Base-by-base conservation (phyloP, 2,329 filamentous ascomycete species). In the Alternaria sp. region DNA sequence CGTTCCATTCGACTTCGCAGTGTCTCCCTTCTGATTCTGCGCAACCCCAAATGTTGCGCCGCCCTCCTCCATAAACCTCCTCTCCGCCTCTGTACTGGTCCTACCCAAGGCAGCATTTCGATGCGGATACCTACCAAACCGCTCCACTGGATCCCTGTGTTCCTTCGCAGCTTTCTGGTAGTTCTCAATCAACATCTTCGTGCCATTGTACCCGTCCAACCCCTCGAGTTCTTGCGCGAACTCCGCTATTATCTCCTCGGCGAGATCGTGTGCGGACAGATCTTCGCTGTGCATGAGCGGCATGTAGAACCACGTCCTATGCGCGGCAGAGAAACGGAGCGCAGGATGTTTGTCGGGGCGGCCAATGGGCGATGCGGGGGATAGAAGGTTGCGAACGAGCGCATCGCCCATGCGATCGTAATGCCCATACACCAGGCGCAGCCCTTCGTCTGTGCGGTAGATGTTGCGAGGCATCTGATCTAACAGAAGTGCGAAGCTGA, bases 401-500 rank as follows among this genome's bases (percentile, higher is more conserved):
- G 83, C 78, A n/a, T 77, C 77, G 0, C 85, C 82, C 3, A 90
- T 77, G 7, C 82, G 83, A 67, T 90, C 88, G 66, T 88, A 90
- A 67, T 86, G 82, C 1, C 62, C 77, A 70, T 89, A 90, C 4
- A 86, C 81, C 3, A 85, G 65, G 0, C 81, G 74, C 23, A 86
- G 76, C 0, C 80, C 78, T 0, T 71, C 67, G 8, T 70, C 69
- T 0, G 81, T 83, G 13, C 89, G 87, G 77, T 86, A 88, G 66
- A 87, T 82, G 71, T 91, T 90, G 3, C 89, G 85, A 0, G 88
- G 82, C 45, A 90, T 81, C 71, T 91, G 89, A 65, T 91, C 89
- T 3, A 91, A 82, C 3, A 91, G 81, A 3, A 91, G 68, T 6
- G 88, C 69, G 0, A 90, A 73, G 47, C 83, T 81, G 3, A 91